Evolutionary conservation across 2,329 filamentous ascomycete species (phyloP).

Genomic region (Pleoardoris graminearum): DNA sequence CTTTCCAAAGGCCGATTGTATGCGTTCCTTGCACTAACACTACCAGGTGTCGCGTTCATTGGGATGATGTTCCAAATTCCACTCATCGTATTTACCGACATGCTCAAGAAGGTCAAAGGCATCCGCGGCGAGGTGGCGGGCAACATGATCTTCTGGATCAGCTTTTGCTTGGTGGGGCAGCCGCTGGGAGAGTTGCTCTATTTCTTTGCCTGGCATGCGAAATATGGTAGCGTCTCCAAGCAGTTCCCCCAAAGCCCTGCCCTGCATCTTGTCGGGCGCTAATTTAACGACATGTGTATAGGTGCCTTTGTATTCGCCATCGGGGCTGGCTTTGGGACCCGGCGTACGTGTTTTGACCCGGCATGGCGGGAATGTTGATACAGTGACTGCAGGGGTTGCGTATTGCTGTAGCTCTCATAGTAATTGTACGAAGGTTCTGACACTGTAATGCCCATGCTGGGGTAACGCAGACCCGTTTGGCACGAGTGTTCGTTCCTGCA

Average conservation of each 20-base stretch:
- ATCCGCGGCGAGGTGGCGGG: conserved; percentile 78
- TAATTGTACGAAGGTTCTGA: too few relatives aligned
- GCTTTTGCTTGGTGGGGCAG: conserved; percentile 93
- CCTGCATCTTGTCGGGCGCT: conserved; percentile 28
- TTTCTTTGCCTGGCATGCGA: conserved; percentile 98
- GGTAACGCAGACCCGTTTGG: too few relatives aligned
- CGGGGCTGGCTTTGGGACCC: neutral
- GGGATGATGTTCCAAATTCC: conserved; percentile 95
- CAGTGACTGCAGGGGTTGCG: neutral
- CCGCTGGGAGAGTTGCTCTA: conserved; percentile 90
- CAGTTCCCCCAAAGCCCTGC: conserved; percentile 30
- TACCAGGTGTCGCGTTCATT: conserved; percentile 81
- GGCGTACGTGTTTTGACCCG: neutral
- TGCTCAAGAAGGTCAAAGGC: conserved; percentile 76
- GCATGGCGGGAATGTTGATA: neutral
- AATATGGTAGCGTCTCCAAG: conserved; percentile 79
- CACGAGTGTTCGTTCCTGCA: too few relatives aligned
- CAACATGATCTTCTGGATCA: conserved; percentile 95
- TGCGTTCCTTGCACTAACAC: conserved; percentile 4
- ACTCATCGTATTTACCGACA: conserved; percentile 78
- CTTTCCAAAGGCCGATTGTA: neutral
- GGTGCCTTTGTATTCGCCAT: neutral
- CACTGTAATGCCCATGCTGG: too few relatives aligned
- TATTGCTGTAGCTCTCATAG: too few relatives aligned
- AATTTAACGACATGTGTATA: neutral